Base-by-base conservation (phyloP, 1,284 basidiomycete species). In the Rhodotorula sp. region DNA sequence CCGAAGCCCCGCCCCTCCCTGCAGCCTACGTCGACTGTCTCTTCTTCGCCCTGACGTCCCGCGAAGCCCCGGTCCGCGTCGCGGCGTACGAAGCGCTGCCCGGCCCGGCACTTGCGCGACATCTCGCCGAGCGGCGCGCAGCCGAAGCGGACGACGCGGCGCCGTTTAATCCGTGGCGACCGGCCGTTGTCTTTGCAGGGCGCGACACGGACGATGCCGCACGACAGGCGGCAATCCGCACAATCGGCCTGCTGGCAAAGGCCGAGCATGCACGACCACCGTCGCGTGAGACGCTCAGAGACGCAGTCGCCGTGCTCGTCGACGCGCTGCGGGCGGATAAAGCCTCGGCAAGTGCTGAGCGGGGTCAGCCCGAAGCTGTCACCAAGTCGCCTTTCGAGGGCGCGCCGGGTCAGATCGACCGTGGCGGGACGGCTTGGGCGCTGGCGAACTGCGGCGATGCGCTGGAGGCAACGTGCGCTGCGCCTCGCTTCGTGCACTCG, bases 401-500 rank as follows among this genome's bases (percentile, higher is more conserved):
- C 34, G 5, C 34, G 3, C 34, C 34, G 5, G 34, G 34, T 34
- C 34, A 34, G 34, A 4, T 34, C 17, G 56, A 50, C 46, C 14
- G n/a, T 13, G 7, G 54, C 13, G 66, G 27, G 27, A 46, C 60
- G 60, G 7, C 13, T 7, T 75, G 74, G 74, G 52, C 74, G 1
- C 23, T 75, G 4, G 74, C 74, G 17, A 75, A 73, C 21, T 62
- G 53, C n/a, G 66, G 63, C 48, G 74, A 75, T 34, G 41, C 23
- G 10, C 45, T 73, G 23, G n/a, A 7, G 7, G 4, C 62, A 67
- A 8, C 21, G 61, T 55, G 4, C n/a, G 21, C 14, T 16, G 7
- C 27, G 0, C 23, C 16, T 58, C 23, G 16, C 7, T 7, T 46
- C 46, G 13, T 17, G 44, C n/a, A n/a, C n/a, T 14, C 7, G 17